Conservation (phyloP, 371 early-diverging fungal genomes). For the Zychaea mexicana region DNA sequence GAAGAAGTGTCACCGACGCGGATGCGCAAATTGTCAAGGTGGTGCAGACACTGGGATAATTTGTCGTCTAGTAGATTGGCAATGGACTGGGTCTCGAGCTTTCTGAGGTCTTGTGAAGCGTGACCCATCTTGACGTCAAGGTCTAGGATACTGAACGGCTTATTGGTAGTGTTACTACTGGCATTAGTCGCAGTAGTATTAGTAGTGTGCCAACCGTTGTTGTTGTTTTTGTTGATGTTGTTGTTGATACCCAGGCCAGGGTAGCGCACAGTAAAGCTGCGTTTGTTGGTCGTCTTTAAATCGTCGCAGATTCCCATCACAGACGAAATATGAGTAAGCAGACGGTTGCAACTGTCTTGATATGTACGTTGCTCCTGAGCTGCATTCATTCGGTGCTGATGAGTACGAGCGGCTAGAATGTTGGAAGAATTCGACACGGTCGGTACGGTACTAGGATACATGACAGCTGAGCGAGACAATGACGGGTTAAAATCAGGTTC, state of each 20-base stretch:
- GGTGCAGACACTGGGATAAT: constrained; percentile 62
- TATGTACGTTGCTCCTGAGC: constrained; percentile 66
- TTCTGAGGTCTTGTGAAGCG: constrained; percentile 40
- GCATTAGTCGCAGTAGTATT: too few relatives aligned
- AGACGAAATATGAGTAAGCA: constrained; percentile 58
- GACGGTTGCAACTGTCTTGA: constrained; percentile 69
- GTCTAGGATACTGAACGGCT: constrained; percentile 53
- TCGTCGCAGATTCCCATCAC: constrained; percentile 63
- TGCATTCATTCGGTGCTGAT: constrained; percentile 45
- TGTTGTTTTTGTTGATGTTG: not conserved
- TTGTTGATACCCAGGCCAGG: constrained; percentile 8
- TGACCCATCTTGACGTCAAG: constrained; percentile 69
- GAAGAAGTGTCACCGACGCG: constrained; percentile 90
- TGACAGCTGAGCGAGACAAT: constrained; percentile 1
- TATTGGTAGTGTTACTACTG: constrained; percentile 12
- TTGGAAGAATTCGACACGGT: not conserved
- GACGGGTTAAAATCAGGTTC: not conserved
- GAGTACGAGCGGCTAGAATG: constrained; percentile 25
- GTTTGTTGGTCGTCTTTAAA: constrained; percentile 30
- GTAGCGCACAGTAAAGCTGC: constrained; percentile 19
- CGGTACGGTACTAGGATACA: not conserved
- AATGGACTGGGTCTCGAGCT: constrained; percentile 68
- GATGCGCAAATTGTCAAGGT: constrained; percentile 77
- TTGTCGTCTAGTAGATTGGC: constrained; percentile 70
- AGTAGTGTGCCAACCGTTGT: constrained; percentile 11